Conservation (phyloP, 805 yeast species). For the Candida vartiovaarae region DNA sequence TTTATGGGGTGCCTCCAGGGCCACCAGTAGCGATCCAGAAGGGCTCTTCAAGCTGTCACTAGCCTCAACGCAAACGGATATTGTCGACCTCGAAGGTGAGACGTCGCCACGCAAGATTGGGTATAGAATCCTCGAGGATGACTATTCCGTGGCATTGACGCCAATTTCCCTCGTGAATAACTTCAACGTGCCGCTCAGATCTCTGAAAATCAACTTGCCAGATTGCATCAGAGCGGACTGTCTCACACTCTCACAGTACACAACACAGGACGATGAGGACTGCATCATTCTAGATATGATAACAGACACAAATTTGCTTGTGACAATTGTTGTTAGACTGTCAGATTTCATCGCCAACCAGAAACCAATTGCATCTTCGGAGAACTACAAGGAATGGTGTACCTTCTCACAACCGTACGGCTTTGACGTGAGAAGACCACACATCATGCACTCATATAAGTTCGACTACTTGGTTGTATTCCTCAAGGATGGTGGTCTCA, state of each 20-base stretch:
- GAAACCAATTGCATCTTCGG: slow-evolving; percentile 11
- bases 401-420: slow-evolving; percentile 61
- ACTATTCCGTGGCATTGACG: slow-evolving; percentile 11
- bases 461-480: slow-evolving; percentile 44
- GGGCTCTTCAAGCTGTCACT: slow-evolving; percentile 11
- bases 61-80: slow-evolving; percentile 13
- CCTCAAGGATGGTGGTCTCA: slow-evolving; percentile 70
- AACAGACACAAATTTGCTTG: slow-evolving; percentile 42
- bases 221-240: slow-evolving; percentile 30
- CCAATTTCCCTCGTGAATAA: slow-evolving; percentile 22
- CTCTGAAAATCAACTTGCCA: slow-evolving; percentile 31
- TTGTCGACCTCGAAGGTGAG: slow-evolving; percentile 27
- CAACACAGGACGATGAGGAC: slow-evolving; percentile 18
- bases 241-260: slow-evolving; percentile 28
- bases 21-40: slow-evolving; percentile 10
- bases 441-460: slow-evolving; percentile 41
- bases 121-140: slow-evolving; percentile 16
- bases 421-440: slow-evolving; percentile 51
- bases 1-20: slow-evolving; percentile 15
- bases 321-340: slow-evolving; percentile 40
- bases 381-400: slow-evolving; percentile 45
- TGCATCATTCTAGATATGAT: slow-evolving; percentile 45
- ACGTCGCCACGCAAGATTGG: slow-evolving; percentile 28
- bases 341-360: slow-evolving; percentile 32
- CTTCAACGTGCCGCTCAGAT: slow-evolving; percentile 13